Conservation (phyloP, 202 grass and related monocot species). For the Schoenoplectus triqueter region DNA sequence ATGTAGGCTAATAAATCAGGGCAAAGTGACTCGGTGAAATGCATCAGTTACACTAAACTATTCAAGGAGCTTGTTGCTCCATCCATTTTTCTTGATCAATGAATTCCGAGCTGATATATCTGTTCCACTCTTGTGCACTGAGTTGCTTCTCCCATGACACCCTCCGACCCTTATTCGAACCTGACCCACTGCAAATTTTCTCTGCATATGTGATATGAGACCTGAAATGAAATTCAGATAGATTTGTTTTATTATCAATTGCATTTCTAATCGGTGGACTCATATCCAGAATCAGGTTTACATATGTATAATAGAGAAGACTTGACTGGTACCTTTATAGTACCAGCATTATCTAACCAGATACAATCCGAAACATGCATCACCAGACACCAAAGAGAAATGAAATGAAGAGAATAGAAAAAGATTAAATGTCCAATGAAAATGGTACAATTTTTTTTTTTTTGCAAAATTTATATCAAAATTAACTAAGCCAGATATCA, state of each 20-base stretch:
- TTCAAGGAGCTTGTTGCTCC: slow-evolving; percentile 28
- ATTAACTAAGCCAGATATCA: slow-evolving; percentile 12
- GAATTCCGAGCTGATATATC: slow-evolving; percentile 46
- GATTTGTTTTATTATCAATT: background rate
- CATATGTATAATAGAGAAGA: background rate
- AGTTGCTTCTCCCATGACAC: slow-evolving; percentile 57
- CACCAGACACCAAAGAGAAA: background rate
- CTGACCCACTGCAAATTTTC: slow-evolving; percentile 42
- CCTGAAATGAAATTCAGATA: slow-evolving; percentile 42
- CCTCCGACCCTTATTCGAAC: slow-evolving; percentile 36
- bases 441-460: background rate
- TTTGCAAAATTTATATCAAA: too few species aligned
- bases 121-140: slow-evolving; percentile 26
- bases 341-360: background rate
- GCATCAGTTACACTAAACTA: background rate
- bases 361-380: background rate
- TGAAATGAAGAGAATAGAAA: background rate
- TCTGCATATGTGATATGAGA: slow-evolving; percentile 49
- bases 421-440: background rate
- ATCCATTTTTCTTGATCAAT: slow-evolving; percentile 62
- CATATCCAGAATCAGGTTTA: background rate
- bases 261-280: background rate
- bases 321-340: too few species aligned
- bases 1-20: background rate
- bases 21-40: background rate